Base-by-base conservation (phyloP, 768 basidiomycete genomes). In the Epithele typhae region DNA sequence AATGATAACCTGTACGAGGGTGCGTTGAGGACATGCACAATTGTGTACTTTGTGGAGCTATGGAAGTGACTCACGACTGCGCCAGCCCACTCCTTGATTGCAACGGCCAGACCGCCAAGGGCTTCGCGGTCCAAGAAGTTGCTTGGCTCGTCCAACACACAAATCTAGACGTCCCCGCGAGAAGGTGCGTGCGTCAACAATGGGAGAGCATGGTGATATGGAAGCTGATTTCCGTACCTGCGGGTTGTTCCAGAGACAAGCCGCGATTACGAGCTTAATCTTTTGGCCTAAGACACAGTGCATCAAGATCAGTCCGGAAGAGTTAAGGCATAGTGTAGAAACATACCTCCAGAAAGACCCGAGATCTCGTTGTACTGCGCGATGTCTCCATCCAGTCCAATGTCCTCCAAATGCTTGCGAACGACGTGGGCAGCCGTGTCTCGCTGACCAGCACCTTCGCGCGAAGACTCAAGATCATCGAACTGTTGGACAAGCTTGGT, bases 81-180 rank as follows among this genome's bases (percentile, higher is more conserved):
- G 46, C 95, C 94, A 38, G 81, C 80, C 94, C 95, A 97, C 53
- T 95, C 90, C 53, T 79, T 84, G 68, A 97, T 97, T 36, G 95
- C 94, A 22, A 95, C 84, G 27, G 94, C 92, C 34, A 98, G 73
- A 49, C 95, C 94, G 55, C 94, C 94, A 17, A 97, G 74, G 18
- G 93, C 92, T 65, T 97, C 94, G 54, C 94, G 84, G 65, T 96
- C 93, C 72, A 97, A 78, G 77, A 97, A 97, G 70, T 98, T 97
- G 63, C 90, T 95, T 27, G 92, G 92, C 66, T 92, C 90, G 63
- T 93, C 91, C 25, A 92, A 76, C 12, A 88, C 70, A 60, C 86
- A 87, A 55, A 85, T 83, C 78, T 79, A 38, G 4, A 37, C 35
- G 41, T 3, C 6, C 24, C 37, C 32, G 51, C 35, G 41, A 19